A percentile compares a stretch with the other conserved stretches of the same genome.
Conservation (phyloP, 495 filamentous ascomycete genomes). For the Neurospora hispaniola region DNA sequence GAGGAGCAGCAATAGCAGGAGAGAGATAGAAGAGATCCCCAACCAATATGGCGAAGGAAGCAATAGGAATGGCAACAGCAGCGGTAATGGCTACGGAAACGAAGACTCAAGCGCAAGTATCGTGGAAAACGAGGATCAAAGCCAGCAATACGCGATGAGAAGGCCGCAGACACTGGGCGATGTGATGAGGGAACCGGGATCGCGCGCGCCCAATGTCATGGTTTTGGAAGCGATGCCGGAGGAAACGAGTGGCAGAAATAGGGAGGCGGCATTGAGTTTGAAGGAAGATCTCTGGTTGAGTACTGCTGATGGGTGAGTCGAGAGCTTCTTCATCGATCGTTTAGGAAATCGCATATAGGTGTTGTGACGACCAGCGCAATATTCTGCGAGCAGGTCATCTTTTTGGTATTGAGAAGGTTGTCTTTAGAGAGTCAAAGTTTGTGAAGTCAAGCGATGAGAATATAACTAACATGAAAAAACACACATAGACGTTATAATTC, state of each 20-base stretch:
- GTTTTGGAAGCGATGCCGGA: conserved; percentile 22
- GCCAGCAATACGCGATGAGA: neutral
- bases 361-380: neutral
- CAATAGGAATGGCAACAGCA: conserved; percentile 1
- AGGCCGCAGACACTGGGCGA: conserved; percentile 25
- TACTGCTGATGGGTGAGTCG: conserved; percentile 35
- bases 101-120: neutral
- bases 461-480: neutral
- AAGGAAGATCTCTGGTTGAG: conserved; percentile 37
- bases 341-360: neutral
- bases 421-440: neutral
- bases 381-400: neutral
- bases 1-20: neutral
- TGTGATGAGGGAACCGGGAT: conserved; percentile 31
- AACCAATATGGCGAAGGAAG: neutral
- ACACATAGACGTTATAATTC: conserved; percentile 28
- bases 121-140: neutral
- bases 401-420: neutral
- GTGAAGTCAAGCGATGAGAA: neutral
- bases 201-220: conserved; percentile 26
- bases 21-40: neutral
- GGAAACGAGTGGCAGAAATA: conserved; percentile 1
- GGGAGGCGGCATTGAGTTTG: conserved; percentile 22
- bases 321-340: neutral
- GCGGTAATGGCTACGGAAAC: neutral